These are phyloP conservation scores for Misopates orontium DNA, from an alignment of 257 asterid species.

Conservation along the genomic window DNA sequence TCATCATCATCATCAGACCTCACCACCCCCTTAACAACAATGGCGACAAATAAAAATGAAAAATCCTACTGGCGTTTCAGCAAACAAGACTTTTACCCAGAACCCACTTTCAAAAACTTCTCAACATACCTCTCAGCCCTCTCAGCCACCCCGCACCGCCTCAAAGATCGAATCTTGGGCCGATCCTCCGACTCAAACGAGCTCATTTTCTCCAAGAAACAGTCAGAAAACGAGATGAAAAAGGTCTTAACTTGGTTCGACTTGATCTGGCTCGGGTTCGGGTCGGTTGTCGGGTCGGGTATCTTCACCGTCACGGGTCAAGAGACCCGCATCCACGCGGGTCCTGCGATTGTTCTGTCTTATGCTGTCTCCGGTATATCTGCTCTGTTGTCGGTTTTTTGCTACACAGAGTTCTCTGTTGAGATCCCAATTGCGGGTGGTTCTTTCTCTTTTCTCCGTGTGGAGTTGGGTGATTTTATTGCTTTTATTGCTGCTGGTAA, in stretches of 20 bases:
- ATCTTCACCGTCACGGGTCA: constrained; percentile 88
- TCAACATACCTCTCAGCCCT: constrained; percentile 64
- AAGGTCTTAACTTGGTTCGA: constrained; percentile 97
- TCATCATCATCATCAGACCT: not conserved
- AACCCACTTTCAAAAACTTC: constrained; percentile 68
- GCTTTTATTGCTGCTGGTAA: constrained; percentile 93
- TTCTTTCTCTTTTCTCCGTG: constrained; percentile 77
- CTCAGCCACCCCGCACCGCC: constrained; percentile 64
- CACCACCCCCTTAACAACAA: constrained; percentile 27
- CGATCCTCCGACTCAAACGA: constrained; percentile 71
- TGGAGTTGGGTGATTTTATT: constrained; percentile 89
- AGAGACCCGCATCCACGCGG: constrained; percentile 67
- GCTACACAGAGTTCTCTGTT: constrained; percentile 89
- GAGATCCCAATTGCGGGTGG: constrained; percentile 96
- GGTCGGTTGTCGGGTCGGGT: constrained; percentile 94
- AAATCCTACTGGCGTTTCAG: constrained; percentile 87
- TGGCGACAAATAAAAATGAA: constrained; percentile 21
- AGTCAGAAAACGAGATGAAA: constrained; percentile 74
- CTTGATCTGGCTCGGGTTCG: constrained; percentile 87
- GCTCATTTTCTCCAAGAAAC: constrained; percentile 52
- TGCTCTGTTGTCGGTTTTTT: constrained; percentile 79
- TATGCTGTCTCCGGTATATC: constrained; percentile 84
- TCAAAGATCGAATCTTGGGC: constrained; percentile 66
- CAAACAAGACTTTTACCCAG: constrained; percentile 83
- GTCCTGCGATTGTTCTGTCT: constrained; percentile 83